phyloP scores from a whole-genome alignment of 2,329 filamentous ascomycete genomes.

The Claviceps purpurea region DNA sequence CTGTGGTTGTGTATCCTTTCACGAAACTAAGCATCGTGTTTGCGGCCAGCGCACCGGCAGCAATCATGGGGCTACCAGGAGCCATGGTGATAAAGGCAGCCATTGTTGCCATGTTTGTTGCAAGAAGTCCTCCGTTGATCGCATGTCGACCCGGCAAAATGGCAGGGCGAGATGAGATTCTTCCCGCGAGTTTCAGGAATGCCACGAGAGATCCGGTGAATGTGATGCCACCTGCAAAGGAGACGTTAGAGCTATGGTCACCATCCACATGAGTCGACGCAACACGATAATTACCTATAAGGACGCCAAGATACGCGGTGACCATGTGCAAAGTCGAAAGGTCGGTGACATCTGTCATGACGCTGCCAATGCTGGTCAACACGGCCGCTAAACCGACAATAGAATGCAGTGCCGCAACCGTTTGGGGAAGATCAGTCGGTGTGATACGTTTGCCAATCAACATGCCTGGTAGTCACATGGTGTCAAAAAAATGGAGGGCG shows the following conservation, averaged over 20 bases:
- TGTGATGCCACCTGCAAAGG: conserved; percentile 53
- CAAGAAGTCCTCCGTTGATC: conserved; percentile 62
- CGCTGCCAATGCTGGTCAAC: conserved; percentile 75
- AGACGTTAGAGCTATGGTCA: background rate
- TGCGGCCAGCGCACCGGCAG: conserved; percentile 62
- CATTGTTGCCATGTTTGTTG: conserved; percentile 70
- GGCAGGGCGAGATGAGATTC: conserved; percentile 66
- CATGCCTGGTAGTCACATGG: conserved; percentile 32
- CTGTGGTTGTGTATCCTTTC: conserved; percentile 78
- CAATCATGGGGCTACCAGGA: conserved; percentile 64
- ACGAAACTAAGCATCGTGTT: conserved; percentile 69
- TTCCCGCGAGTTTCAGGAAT: conserved; percentile 74
- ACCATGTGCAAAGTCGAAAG: conserved; percentile 71
- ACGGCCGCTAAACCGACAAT: conserved; percentile 84
- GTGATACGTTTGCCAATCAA: conserved; percentile 78
- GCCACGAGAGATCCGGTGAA: conserved; percentile 87
- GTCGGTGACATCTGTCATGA: conserved; percentile 59
- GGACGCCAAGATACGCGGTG: conserved; percentile 71
- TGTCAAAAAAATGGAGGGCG: conserved; percentile 1
- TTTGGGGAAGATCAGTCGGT: conserved; percentile 77
- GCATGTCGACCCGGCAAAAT: conserved; percentile 61
- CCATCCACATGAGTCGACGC: background rate
- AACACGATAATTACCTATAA: conserved; percentile 44
- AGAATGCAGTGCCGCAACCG: conserved; percentile 77
- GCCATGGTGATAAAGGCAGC: conserved; percentile 72